phyloP scores from a whole-genome alignment of 2,329 filamentous ascomycete genomes.

The Rhinocladiella mackenziei region DNA sequence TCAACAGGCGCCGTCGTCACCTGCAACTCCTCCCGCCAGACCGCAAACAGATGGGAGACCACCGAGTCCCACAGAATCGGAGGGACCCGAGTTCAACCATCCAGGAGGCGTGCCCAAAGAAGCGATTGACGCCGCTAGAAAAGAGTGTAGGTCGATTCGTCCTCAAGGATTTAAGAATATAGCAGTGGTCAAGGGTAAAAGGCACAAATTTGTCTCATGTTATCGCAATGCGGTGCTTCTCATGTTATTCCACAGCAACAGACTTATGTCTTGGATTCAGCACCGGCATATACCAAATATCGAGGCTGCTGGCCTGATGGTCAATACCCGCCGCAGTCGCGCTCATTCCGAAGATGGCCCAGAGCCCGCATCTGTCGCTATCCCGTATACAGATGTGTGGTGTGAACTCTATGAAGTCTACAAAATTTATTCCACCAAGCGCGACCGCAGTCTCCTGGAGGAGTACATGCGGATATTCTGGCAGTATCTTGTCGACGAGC shows the following conservation, averaged over 20 bases:
- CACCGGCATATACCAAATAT: slow-evolving; percentile 15
- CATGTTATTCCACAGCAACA: slow-evolving; percentile 15
- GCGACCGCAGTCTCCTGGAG: not conserved
- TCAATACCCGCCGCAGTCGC: too few relatives aligned
- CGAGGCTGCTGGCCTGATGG: not conserved
- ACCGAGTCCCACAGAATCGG: slow-evolving; percentile 9
- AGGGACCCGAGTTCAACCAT: slow-evolving; percentile 11
- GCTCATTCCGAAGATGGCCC: too few relatives aligned
- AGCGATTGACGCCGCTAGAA: slow-evolving; percentile 4
- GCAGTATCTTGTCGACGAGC: slow-evolving; percentile 4
- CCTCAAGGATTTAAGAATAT: slow-evolving; percentile 1
- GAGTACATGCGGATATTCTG: slow-evolving; percentile 10
- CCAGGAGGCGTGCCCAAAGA: not conserved
- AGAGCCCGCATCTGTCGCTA: not conserved
- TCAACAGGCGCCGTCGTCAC: too few relatives aligned
- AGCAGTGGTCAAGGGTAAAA: too few relatives aligned
- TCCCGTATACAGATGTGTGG: slow-evolving; percentile 15
- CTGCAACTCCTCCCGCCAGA: too few relatives aligned
- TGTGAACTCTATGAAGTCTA: slow-evolving; percentile 16
- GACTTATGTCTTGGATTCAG: slow-evolving; percentile 21
- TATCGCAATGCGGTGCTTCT: slow-evolving; percentile 20
- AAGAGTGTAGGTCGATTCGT: not conserved
- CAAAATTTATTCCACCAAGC: slow-evolving; percentile 4
- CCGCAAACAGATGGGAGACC: not conserved
- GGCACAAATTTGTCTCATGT: slow-evolving; percentile 7